Conservation (phyloP, 148 eudicot genomes). For the Cornus suecica region DNA sequence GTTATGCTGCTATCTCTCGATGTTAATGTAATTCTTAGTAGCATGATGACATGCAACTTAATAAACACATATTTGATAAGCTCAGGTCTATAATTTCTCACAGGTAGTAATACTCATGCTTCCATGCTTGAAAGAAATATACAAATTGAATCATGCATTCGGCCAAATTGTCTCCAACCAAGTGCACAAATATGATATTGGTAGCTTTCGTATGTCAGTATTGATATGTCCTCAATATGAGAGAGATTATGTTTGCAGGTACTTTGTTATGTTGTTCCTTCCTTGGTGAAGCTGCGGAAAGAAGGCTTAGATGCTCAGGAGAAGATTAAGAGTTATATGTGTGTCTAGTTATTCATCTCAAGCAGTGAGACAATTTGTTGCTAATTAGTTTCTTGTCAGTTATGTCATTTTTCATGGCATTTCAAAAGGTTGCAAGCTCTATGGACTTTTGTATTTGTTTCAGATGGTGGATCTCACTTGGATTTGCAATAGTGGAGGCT, state of each 20-base stretch:
- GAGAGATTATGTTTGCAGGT: slow-evolving; percentile 42
- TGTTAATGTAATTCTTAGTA: neutral
- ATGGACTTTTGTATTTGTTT: slow-evolving; percentile 19
- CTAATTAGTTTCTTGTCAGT: slow-evolving; percentile 4
- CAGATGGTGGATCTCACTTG: slow-evolving; percentile 98
- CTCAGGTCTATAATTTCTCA: neutral
- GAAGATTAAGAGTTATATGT: slow-evolving; percentile 98
- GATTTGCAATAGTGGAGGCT: slow-evolving; percentile 82
- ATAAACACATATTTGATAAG: neutral
- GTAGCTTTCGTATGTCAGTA: neutral
- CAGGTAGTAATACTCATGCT: neutral
- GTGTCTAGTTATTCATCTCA: slow-evolving; percentile 52
- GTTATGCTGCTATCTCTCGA: neutral
- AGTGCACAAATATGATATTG: neutral
- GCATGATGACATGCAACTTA: neutral
- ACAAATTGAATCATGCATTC: slow-evolving; percentile 9
- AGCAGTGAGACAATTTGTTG: slow-evolving; percentile 43
- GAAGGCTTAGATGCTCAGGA: slow-evolving; percentile 97
- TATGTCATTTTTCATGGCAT: slow-evolving; percentile 4
- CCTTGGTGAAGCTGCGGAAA: slow-evolving; percentile 94
- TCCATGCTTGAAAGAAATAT: neutral
- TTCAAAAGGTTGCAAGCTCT: slow-evolving; percentile 7
- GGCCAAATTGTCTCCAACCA: neutral
- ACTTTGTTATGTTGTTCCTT: slow-evolving; percentile 79
- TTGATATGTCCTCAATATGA: neutral